Percentiles rank a stretch among this genome's conserved stretches.
These are phyloP conservation scores for Avena sativa DNA, from an alignment of 176 grass and related monocot genomes.

Conservation along the genomic window DNA sequence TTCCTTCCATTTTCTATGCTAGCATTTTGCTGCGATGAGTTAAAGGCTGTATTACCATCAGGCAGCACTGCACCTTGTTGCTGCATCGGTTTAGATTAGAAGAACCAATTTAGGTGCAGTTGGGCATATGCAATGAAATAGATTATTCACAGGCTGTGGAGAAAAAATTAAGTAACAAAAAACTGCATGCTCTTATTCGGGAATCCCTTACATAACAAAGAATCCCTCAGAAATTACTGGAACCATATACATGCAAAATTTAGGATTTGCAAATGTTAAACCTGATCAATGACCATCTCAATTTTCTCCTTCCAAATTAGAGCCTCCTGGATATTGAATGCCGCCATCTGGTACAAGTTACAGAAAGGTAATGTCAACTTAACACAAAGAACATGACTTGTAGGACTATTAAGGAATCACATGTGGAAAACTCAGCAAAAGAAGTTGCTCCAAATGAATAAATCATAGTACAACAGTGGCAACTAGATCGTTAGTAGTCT, in stretches of 20 bases:
- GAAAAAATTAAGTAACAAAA: not conserved
- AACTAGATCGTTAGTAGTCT: not conserved
- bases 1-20: slow-evolving; percentile 68
- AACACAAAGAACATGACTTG: not conserved
- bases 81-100: slow-evolving; percentile 46
- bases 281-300: slow-evolving; percentile 95
- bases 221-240: not conserved
- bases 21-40: slow-evolving; percentile 53
- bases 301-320: slow-evolving; percentile 98
- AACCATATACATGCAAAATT: not conserved
- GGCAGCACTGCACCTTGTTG: slow-evolving; percentile 52
- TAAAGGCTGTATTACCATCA: slow-evolving; percentile 59
- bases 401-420: not conserved
- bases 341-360: slow-evolving; percentile 76
- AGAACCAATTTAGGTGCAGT: slow-evolving; percentile 32
- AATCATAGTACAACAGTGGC: not conserved
- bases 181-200: not conserved
- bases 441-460: not conserved
- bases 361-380: slow-evolving; percentile 6
- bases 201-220: not conserved
- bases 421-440: slow-evolving; percentile 1
- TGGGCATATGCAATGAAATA: not conserved
- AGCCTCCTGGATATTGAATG: slow-evolving; percentile 98
- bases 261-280: slow-evolving; percentile 37
- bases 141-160: not conserved